Percentiles rank a stretch among this genome's conserved stretches.
phyloP scores from a whole-genome alignment of 75 land plant genomes.

The Cupressus sempervirens region DNA sequence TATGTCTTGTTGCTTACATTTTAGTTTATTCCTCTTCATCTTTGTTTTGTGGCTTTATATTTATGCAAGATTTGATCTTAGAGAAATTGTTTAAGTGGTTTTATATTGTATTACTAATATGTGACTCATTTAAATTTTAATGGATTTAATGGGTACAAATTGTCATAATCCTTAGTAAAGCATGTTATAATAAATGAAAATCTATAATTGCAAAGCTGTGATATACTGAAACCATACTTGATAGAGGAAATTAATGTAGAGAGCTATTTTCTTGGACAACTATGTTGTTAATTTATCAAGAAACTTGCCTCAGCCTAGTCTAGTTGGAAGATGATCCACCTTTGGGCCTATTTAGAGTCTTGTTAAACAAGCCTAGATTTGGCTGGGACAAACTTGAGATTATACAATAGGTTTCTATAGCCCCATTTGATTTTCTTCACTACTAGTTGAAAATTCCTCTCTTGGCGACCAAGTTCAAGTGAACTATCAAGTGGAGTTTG shows the following conservation, averaged over 20 bases:
- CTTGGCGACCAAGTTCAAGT: constrained; percentile 35
- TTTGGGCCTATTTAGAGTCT: no score
- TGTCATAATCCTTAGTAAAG: background rate
- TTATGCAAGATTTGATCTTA: background rate
- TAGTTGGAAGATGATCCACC: no score
- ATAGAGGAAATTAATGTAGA: background rate
- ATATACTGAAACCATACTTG: background rate
- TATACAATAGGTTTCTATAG: no score
- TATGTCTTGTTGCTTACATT: background rate
- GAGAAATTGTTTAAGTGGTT: background rate
- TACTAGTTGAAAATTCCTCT: constrained; percentile 33
- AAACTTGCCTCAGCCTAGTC: background rate
- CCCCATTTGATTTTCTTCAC: no score
- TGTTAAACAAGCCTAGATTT: no score
- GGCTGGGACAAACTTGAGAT: background rate
- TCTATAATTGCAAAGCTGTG: background rate
- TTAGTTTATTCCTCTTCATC: background rate
- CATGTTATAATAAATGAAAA: background rate
- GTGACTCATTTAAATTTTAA: background rate
- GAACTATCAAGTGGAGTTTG: constrained; percentile 32
- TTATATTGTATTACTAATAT: background rate
- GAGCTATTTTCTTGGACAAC: background rate
- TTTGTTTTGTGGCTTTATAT: background rate
- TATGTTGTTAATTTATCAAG: background rate
- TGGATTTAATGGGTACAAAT: background rate